These are phyloP conservation scores for Erysimum cheiri DNA, from an alignment of 441 rosid species.

Conservation along the genomic window DNA sequence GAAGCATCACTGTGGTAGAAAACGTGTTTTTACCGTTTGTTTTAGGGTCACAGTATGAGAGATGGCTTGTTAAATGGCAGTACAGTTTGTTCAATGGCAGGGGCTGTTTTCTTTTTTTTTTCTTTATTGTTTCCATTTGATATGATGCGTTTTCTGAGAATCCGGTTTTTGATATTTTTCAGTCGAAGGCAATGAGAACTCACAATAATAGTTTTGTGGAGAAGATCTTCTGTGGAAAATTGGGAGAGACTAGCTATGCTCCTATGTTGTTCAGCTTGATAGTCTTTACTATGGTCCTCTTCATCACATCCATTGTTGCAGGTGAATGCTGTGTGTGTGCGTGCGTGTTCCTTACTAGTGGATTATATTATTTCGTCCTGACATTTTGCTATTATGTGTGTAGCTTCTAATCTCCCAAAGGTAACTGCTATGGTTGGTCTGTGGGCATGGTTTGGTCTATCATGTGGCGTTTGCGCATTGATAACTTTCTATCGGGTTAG, in stretches of 20 bases:
- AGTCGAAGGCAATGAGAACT: slow-evolving; percentile 70
- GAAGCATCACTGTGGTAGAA: slow-evolving; percentile 12
- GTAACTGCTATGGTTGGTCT: slow-evolving; percentile 85
- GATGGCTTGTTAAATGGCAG: slow-evolving; percentile 1
- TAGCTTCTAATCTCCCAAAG: slow-evolving; percentile 82
- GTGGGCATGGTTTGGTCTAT: slow-evolving; percentile 81
- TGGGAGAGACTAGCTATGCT: slow-evolving; percentile 70
- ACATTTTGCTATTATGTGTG: slow-evolving; percentile 41
- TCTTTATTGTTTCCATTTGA: slow-evolving; percentile 14
- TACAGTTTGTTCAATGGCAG: not conserved
- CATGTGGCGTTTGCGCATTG: slow-evolving; percentile 63
- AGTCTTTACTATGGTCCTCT: slow-evolving; percentile 58
- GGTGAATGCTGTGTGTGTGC: slow-evolving; percentile 51
- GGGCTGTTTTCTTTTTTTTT: not conserved
- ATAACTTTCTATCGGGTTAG: slow-evolving; percentile 73
- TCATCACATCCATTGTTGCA: slow-evolving; percentile 73
- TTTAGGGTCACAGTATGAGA: slow-evolving; percentile 18
- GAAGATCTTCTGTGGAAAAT: slow-evolving; percentile 60
- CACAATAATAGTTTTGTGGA: slow-evolving; percentile 51
- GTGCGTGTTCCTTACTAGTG: slow-evolving; percentile 3
- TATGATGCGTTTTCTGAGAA: slow-evolving; percentile 13
- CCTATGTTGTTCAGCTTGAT: slow-evolving; percentile 65
- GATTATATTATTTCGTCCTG: slow-evolving; percentile 40
- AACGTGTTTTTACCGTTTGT: slow-evolving; percentile 16
- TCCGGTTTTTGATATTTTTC: slow-evolving; percentile 32